phyloP scores from a whole-genome alignment of 352 stramenopile genomes.

The Phytophthora pinifolia region DNA sequence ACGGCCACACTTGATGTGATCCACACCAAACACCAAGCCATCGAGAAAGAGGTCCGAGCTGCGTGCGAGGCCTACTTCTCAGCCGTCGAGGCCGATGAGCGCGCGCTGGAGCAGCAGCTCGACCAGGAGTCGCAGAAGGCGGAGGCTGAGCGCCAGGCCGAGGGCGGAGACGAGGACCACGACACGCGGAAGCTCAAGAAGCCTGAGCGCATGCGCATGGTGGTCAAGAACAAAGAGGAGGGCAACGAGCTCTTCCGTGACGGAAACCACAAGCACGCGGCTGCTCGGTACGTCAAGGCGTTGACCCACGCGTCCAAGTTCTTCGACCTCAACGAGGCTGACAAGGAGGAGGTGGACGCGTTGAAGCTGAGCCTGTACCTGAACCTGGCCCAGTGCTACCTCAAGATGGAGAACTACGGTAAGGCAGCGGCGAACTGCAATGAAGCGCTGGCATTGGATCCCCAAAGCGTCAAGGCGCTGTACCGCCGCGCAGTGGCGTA shows the following conservation, averaged over 20 bases:
- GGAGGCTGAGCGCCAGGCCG: slow-evolving; percentile 66
- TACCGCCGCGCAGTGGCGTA: slow-evolving; percentile 86
- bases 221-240: slow-evolving; percentile 95
- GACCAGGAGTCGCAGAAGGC: slow-evolving; percentile 75
- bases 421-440: slow-evolving; percentile 87
- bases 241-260: slow-evolving; percentile 93
- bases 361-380: slow-evolving; percentile 92
- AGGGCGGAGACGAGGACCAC: slow-evolving; percentile 87
- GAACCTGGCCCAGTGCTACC: slow-evolving; percentile 93
- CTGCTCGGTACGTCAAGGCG: slow-evolving; percentile 90
- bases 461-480: slow-evolving; percentile 81
- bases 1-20: slow-evolving; percentile 60
- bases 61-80: slow-evolving; percentile 71
- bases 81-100: slow-evolving; percentile 62
- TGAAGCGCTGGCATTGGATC: slow-evolving; percentile 78
- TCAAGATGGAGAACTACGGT: slow-evolving; percentile 91
- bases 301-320: slow-evolving; percentile 92
- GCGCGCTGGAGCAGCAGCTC: slow-evolving; percentile 69
- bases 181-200: slow-evolving; percentile 93
- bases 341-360: slow-evolving; percentile 86
- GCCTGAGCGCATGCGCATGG: slow-evolving; percentile 92
- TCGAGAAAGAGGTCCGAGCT: slow-evolving; percentile 52
- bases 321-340: slow-evolving; percentile 84
- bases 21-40: slow-evolving; percentile 49
- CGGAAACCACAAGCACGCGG: slow-evolving; percentile 88